Evolutionary conservation across 2,329 filamentous ascomycete species (phyloP), one percentile per base, ranked within the genome.

Genomic region (Cladosporium halotolerans): DNA sequence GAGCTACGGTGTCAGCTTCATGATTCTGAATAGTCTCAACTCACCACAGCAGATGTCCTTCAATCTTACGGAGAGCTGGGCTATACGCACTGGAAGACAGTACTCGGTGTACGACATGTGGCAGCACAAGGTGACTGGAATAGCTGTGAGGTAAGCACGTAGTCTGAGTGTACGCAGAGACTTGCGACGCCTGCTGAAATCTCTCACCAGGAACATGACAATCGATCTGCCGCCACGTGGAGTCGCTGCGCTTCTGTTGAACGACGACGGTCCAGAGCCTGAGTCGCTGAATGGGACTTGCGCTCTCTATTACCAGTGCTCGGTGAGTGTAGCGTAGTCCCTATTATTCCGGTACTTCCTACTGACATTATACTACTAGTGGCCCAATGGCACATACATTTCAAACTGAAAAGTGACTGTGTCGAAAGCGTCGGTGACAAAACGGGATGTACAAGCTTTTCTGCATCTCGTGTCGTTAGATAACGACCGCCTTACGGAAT

Each of bases 91-190:
- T 9, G 61, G 61, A 1, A 32, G 59, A 9, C 55, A 60, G 52
- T 63, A 63, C 47, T 43, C n/a, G 4, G 61, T 63, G 13, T 60
- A 59, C 33, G 61, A 63, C 45, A 57, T 63, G 58, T 63, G 61
- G 61, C n/a, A 46, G 3, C 61, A 63, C 36, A 45, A 53, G 9
- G 44, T 55, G 9, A 56, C 52, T n/a, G 61, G 61, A 9, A 50
- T 55, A 4, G 61, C 61, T 10, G 55, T 62, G 7, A 38, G 53
- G 53, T 55, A 34, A 47, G 46, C 13, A 19, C 28, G 13, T 3
- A 16, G 5, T 9, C 31, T 2, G 11, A 3, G 1, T 16, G 4
- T 3, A 8, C 43, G 18, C 14, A 19, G 3, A 5, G 16, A 9
- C 2, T 3, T 36, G 13, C 2, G 9, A 16, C 28, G 19, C 14